Evolutionary conservation across 176 grass and related monocot genomes (phyloP).

Genomic region (Lolium perenne): DNA sequence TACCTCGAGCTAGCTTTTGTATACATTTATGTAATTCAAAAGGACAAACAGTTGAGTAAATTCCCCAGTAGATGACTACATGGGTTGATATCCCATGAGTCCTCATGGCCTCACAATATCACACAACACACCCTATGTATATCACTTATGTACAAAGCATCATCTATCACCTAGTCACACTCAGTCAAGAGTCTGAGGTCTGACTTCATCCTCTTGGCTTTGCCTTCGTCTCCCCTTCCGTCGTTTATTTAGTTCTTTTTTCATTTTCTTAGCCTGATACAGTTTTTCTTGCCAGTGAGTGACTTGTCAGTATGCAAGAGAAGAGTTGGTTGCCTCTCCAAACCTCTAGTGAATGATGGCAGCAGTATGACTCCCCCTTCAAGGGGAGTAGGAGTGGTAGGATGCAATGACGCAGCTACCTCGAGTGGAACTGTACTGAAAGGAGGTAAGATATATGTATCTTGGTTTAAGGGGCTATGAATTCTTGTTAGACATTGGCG

Average conservation of each 20-base stretch:
- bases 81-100: not conserved
- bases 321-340: not conserved
- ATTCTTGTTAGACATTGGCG: not conserved
- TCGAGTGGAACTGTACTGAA: not conserved
- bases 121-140: not conserved
- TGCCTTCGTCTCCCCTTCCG: not conserved
- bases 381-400: not conserved
- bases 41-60: not conserved
- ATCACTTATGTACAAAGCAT: not conserved
- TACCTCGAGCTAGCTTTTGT: not conserved
- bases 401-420: not conserved
- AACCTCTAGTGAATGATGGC: not conserved
- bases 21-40: not conserved
- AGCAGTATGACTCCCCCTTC: not conserved
- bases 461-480: conserved; percentile 1
- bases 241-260: not conserved
- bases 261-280: not conserved
- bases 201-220: not conserved
- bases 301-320: conserved; percentile 19
- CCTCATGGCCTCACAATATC: not conserved
- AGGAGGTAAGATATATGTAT: conserved; percentile 10
- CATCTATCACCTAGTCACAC: not conserved
- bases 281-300: conserved; percentile 13
- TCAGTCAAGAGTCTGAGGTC: too few relatives aligned
- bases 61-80: not conserved